Conservation (phyloP, 345 rosid species). For the Erodium maritimum region DNA sequence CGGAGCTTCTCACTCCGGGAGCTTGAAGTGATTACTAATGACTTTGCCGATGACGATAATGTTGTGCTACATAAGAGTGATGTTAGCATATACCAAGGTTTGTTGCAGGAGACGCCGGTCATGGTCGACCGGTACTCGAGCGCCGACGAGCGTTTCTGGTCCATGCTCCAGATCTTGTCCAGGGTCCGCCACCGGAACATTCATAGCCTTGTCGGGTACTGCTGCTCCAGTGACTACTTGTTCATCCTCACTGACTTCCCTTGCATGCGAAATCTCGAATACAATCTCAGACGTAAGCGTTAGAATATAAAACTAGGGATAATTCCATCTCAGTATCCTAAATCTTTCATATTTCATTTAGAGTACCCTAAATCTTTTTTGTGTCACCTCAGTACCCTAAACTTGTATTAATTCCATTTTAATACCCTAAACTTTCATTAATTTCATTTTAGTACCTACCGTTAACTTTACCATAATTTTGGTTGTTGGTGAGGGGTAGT, state of each 20-base stretch:
- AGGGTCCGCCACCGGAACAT: constrained; percentile 31
- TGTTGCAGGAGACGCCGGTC: constrained; percentile 22
- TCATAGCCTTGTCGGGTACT: constrained; percentile 30
- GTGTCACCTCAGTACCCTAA: too few species aligned
- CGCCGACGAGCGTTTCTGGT: constrained; percentile 31
- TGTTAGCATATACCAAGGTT: constrained; percentile 18
- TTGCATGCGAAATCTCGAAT: constrained; percentile 20
- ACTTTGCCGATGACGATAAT: constrained; percentile 15
- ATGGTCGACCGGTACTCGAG: constrained; percentile 13
- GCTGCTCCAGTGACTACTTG: constrained; percentile 23
- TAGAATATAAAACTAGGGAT: too few species aligned
- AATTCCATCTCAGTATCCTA: too few species aligned
- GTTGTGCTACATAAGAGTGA: not conserved
- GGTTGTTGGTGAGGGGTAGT: too few species aligned
- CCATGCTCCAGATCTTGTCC: constrained; percentile 26
- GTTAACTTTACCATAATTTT: too few species aligned
- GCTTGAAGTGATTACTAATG: constrained; percentile 26
- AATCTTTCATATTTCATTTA: too few species aligned
- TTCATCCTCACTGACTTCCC: constrained; percentile 27
- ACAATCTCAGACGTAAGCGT: constrained; percentile 18
- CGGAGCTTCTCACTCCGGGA: constrained; percentile 23
- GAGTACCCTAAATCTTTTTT: too few species aligned
- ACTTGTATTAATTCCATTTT: too few species aligned
- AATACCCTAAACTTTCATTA: too few species aligned
- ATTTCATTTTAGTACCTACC: too few species aligned